Evolutionary conservation across 352 stramenopile species (phyloP).

Genomic region (Phytopythium mirpurense): DNA sequence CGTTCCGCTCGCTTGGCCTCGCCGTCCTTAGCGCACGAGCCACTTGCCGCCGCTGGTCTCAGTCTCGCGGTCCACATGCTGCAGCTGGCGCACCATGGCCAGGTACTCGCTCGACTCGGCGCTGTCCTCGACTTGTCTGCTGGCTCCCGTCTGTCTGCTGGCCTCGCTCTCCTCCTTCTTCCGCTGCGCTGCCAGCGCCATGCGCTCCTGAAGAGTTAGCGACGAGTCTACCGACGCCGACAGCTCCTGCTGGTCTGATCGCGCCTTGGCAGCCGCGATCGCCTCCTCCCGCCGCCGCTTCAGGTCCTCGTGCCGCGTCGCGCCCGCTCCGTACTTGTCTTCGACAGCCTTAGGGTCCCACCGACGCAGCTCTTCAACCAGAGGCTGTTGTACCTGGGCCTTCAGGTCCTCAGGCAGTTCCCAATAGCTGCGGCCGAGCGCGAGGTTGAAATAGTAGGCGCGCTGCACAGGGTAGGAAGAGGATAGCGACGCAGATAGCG

Average conservation of each 20-base stretch:
- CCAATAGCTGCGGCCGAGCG: constrained; percentile 69
- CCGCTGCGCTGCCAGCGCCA: constrained; percentile 53
- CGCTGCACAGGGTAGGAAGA: constrained; percentile 29
- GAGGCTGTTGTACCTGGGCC: constrained; percentile 39
- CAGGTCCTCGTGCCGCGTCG: constrained; percentile 21
- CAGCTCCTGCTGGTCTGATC: constrained; percentile 10
- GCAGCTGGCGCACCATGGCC: constrained; percentile 53
- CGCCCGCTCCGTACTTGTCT: constrained; percentile 23
- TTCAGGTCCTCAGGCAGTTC: constrained; percentile 48
- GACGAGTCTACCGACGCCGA: constrained; percentile 1
- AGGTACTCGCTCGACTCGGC: constrained; percentile 50
- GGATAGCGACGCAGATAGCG: background rate
- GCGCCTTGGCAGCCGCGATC: constrained; percentile 26
- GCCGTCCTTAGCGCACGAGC: constrained; percentile 52
- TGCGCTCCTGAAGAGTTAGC: constrained; percentile 47
- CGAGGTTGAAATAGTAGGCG: constrained; percentile 80
- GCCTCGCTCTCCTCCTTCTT: constrained; percentile 36
- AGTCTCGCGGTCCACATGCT: constrained; percentile 47
- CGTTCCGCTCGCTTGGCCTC: no score
- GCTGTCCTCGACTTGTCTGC: constrained; percentile 7
- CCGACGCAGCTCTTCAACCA: constrained; percentile 38
- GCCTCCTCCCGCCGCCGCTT: constrained; percentile 35
- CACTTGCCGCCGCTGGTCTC: constrained; percentile 53
- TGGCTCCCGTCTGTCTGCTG: constrained; percentile 12
- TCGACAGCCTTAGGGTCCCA: constrained; percentile 37